Evolutionary conservation across 2,329 filamentous ascomycete species (phyloP), one percentile per base, ranked within the genome.

Genomic region (Daldinia eschscholtzii): DNA sequence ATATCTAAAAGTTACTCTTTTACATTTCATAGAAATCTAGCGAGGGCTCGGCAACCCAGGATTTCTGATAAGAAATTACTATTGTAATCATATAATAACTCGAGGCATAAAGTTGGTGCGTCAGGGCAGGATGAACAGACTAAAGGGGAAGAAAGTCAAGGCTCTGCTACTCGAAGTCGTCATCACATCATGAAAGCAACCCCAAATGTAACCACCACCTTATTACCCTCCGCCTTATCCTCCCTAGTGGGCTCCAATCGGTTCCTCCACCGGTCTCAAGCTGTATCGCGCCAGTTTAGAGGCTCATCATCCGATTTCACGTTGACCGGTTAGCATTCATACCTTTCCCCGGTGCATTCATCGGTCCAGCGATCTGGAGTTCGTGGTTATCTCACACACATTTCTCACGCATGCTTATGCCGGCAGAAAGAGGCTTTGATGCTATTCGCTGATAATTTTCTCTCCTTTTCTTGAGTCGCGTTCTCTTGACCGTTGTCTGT

Each of bases 231-330:
- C 68, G 68, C 61, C 68, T 58, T 70, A 70, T 64, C 58, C 61
- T 58, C 58, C 28, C 15, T 20, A 35, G 65, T 64, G 68, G 68
- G 66, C 68, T 64, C 68, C 68, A 71, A 71, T 71, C 68, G 68
- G 68, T 69, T 69, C 48, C 63, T 53, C 65, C 59, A 60, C 68
- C 68, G 68, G 62, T 6, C 1, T 15, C 35, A 62, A 59, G 58
- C 62, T 44, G 58, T 62, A 59, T 67, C 64, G 62, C 52, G 46
- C 55, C 60, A 65, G 65, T 33, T 59, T 52, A 57, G 53, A 64
- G 66, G 59, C 63, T 68, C 57, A 66, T 64, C 57, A 56, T 71
- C 66, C 63, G 68, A 69, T 66, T 41, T 55, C 57, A 64, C 39
- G 59, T 46, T 52, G 28, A 50, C 59, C 52, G 41, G 53, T 55